Conservation (phyloP, 1,284 basidiomycete species). For the Malassezia caprae region DNA sequence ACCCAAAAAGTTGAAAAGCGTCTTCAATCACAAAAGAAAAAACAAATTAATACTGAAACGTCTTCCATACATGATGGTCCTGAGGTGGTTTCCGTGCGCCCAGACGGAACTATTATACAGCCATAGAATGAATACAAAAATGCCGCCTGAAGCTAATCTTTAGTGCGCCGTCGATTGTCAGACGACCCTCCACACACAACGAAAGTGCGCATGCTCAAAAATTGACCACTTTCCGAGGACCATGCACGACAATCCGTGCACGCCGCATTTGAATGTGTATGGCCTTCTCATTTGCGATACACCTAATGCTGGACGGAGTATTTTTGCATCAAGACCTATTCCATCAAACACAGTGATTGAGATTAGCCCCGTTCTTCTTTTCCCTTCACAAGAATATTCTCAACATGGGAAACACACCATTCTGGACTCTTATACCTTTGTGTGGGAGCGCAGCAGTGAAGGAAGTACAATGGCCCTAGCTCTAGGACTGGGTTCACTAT, state of each 20-base stretch:
- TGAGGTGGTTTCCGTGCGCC: not conserved
- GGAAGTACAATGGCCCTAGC: slow-evolving; percentile 71
- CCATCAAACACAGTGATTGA: slow-evolving; percentile 61
- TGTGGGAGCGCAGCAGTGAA: slow-evolving; percentile 56
- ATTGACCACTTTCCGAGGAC: not conserved
- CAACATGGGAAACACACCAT: slow-evolving; percentile 54
- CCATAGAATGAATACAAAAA: too few relatives aligned
- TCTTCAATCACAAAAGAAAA: not conserved
- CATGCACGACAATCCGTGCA: not conserved
- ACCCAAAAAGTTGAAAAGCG: not conserved
- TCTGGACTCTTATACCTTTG: slow-evolving; percentile 75
- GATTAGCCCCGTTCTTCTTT: slow-evolving; percentile 72
- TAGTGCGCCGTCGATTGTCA: too few relatives aligned
- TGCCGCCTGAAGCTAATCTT: too few relatives aligned
- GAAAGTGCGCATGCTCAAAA: not conserved
- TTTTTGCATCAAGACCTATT: slow-evolving; percentile 25
- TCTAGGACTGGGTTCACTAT: slow-evolving; percentile 70
- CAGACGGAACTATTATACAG: not conserved
- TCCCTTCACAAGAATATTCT: slow-evolving; percentile 55
- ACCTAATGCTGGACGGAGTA: slow-evolving; percentile 20
- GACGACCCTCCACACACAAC: not conserved
- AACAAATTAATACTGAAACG: not conserved
- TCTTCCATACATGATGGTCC: not conserved
- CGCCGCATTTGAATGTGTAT: slow-evolving; percentile 30
- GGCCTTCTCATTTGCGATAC: slow-evolving; percentile 22